phyloP scores from a whole-genome alignment of 2,329 filamentous ascomycete genomes.

The Microascus cirrosus region DNA sequence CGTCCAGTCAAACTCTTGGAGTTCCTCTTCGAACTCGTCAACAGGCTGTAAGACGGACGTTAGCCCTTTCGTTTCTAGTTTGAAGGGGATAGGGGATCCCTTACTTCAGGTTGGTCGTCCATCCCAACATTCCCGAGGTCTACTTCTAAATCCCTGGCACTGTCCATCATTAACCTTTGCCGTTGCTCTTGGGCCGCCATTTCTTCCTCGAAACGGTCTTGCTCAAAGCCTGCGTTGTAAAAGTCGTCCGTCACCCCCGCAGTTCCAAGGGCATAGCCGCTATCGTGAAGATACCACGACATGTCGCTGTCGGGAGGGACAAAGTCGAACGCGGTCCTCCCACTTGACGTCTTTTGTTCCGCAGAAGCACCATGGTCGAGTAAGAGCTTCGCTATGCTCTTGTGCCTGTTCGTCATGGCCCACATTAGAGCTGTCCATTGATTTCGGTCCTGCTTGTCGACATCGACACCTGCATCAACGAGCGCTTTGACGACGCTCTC shows the following conservation, averaged over 20 bases:
- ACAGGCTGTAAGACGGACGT: slow-evolving; percentile 34
- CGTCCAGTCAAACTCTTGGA: slow-evolving; percentile 92
- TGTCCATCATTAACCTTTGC: slow-evolving; percentile 98
- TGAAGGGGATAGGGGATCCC: slow-evolving; percentile 10
- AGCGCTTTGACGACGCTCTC: slow-evolving; percentile 77
- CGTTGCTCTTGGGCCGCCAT: slow-evolving; percentile 95
- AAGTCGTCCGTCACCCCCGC: slow-evolving; percentile 80
- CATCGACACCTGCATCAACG: slow-evolving; percentile 73
- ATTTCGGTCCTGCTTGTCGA: slow-evolving; percentile 90
- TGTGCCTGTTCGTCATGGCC: slow-evolving; percentile 98
- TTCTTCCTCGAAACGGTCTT: slow-evolving; percentile 93
- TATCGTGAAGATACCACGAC: slow-evolving; percentile 88
- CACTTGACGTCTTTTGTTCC: slow-evolving; percentile 88
- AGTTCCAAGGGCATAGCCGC: slow-evolving; percentile 80
- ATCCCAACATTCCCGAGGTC: slow-evolving; percentile 91
- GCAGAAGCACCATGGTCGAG: slow-evolving; percentile 92
- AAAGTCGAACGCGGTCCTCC: slow-evolving; percentile 91
- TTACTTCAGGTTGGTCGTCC: slow-evolving; percentile 86
- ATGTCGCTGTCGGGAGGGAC: slow-evolving; percentile 92
- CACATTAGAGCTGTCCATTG: slow-evolving; percentile 98
- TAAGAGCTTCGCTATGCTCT: slow-evolving; percentile 84
- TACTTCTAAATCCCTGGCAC: slow-evolving; percentile 90
- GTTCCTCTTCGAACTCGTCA: slow-evolving; percentile 78
- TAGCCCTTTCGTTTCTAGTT: slow-evolving; percentile 8
- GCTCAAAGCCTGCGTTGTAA: slow-evolving; percentile 82